Base-by-base conservation (phyloP, 2,329 filamentous ascomycete species). In the Calcarisporium arbuscula region DNA sequence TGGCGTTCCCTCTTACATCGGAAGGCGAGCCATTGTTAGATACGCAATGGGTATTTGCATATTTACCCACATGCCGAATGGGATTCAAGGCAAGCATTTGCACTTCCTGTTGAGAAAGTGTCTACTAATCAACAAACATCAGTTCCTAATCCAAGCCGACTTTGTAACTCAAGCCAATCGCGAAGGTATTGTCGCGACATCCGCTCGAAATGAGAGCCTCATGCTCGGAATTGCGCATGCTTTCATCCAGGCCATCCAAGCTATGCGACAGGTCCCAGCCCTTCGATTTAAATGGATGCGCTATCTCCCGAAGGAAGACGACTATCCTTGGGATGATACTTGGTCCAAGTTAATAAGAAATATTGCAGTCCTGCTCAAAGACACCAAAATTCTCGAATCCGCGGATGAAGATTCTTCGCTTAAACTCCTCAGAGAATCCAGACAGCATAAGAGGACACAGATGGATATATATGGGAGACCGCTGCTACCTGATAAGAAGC, bases 31-130 rank as follows among this genome's bases (percentile, higher is more conserved):
- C 67, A 0, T 31, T 66, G 4, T 38, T 64, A 5, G 44, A 62
- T 20, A 42, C 49, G 6, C 67, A 72, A 32, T 46, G 63, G 6
- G 38, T 70, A 1, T 72, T 64, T 45, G 62, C 58, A 1, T 72
- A 71, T 40, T 43, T 71, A 0, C 69, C 68, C 0, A 47, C 71
- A n/a, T 49, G 59, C 0, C 43, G 48, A 5, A 51, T 58, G 28
- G 64, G 62, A 1, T 69, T 70, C 45, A 65, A 64, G n/a, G 52
- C 72, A 72, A 27, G 44, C 72, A 65, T n/a, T n/a, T n/a, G n/a
- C n/a, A n/a, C n/a, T n/a, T n/a, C n/a, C n/a, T n/a, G n/a, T n/a
- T n/a, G n/a, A n/a, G n/a, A n/a, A n/a, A n/a, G n/a, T n/a, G n/a
- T n/a, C n/a, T n/a, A n/a, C n/a, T n/a, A n/a, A n/a, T n/a, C n/a